These are phyloP conservation scores for Climacium dendroides DNA, from an alignment of 225 moss, liverwort and hornwort genomes.

Conservation along the genomic window DNA sequence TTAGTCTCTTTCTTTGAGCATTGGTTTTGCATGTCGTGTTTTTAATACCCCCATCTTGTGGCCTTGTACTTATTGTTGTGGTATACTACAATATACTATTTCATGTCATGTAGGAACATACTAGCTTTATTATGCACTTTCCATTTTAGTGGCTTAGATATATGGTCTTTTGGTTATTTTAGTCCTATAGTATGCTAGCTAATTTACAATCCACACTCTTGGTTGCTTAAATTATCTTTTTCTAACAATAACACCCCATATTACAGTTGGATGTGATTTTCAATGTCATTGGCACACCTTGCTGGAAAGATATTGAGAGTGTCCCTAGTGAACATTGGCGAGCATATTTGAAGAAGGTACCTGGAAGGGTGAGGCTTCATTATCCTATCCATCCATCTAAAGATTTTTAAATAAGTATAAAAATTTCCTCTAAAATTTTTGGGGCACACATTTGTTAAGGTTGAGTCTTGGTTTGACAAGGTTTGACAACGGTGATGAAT, in stretches of 20 bases:
- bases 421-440: background rate
- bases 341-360: slow-evolving; percentile 75
- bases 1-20: background rate
- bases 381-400: background rate
- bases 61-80: background rate
- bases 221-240: background rate
- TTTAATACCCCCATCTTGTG: background rate
- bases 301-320: slow-evolving; percentile 92
- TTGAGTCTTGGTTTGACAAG: background rate
- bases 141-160: background rate
- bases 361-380: slow-evolving; percentile 58
- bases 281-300: slow-evolving; percentile 87
- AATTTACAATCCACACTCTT: background rate
- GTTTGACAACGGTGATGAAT: background rate
- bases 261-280: slow-evolving; percentile 89
- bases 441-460: background rate
- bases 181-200: background rate
- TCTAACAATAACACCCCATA: background rate
- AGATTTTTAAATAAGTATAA: too few relatives aligned
- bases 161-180: background rate
- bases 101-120: background rate
- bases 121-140: background rate
- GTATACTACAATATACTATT: background rate
- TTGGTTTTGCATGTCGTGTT: background rate
- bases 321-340: slow-evolving; percentile 86